phyloP scores from a whole-genome alignment of 371 early-diverging fungal genomes.

The Mortierella sp. region DNA sequence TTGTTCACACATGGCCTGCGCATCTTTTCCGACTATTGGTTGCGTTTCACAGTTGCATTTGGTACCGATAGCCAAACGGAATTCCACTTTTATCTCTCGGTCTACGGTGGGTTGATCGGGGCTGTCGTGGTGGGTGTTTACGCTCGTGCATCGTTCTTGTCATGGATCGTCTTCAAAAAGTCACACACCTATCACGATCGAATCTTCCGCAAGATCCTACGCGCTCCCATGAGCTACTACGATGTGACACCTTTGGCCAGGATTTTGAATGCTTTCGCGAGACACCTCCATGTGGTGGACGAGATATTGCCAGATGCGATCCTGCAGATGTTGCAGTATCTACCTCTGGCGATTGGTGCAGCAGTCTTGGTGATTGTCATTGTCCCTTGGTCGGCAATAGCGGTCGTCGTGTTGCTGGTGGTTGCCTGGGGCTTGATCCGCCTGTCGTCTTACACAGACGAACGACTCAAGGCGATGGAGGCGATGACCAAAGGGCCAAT shows the following conservation, averaged over 20 bases:
- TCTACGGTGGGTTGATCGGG: constrained; percentile 58
- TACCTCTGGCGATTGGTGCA: constrained; percentile 68
- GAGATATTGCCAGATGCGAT: constrained; percentile 64
- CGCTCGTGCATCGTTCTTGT: constrained; percentile 58
- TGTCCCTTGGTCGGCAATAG: constrained; percentile 67
- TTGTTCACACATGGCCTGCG: constrained; percentile 43
- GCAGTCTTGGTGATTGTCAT: constrained; percentile 63
- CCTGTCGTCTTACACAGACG: constrained; percentile 57
- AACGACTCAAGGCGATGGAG: constrained; percentile 62
- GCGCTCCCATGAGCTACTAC: constrained; percentile 82
- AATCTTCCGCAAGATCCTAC: constrained; percentile 61
- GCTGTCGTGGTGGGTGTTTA: constrained; percentile 60
- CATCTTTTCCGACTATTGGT: constrained; percentile 55
- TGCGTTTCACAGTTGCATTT: constrained; percentile 24
- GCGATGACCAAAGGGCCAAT: constrained; percentile 71
- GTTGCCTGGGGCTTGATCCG: constrained; percentile 53
- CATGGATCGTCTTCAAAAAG: constrained; percentile 55
- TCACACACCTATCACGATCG: constrained; percentile 61
- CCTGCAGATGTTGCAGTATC: constrained; percentile 59
- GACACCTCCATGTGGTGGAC: constrained; percentile 78
- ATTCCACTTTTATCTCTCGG: constrained; percentile 51
- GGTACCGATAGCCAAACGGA: constrained; percentile 26
- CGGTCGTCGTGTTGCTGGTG: constrained; percentile 56
- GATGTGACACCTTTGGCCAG: constrained; percentile 83
- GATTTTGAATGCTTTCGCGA: constrained; percentile 78